phyloP scores from a whole-genome alignment of 2,329 filamentous ascomycete genomes.

The Hypoxylon sp. region DNA sequence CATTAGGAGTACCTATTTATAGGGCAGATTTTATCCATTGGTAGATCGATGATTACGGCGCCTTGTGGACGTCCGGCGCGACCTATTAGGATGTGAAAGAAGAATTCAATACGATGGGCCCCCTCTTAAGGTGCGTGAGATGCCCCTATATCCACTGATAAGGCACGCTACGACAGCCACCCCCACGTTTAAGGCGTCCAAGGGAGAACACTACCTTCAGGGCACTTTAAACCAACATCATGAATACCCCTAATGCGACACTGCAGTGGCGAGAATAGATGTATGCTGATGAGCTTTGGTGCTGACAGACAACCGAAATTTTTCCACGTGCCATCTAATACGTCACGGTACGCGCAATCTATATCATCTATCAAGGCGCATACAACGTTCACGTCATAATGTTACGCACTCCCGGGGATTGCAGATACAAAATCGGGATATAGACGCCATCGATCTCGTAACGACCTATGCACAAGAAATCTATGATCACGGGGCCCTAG shows the following conservation, averaged over 20 bases:
- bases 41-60: too few relatives aligned
- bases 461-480: too few relatives aligned
- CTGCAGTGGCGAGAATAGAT: not conserved
- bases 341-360: conserved; percentile 45
- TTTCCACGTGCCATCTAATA: too few relatives aligned
- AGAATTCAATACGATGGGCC: too few relatives aligned
- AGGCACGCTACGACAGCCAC: not conserved
- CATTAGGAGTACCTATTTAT: too few relatives aligned
- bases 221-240: not conserved
- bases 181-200: conserved; percentile 2
- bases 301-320: conserved; percentile 35
- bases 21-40: too few relatives aligned
- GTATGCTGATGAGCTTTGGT: conserved; percentile 19
- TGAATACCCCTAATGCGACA: conserved; percentile 1
- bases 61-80: too few relatives aligned
- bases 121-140: too few relatives aligned
- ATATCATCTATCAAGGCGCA: conserved; percentile 44
- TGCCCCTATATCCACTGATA: not conserved
- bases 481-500: too few relatives aligned
- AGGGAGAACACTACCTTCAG: conserved; percentile 3
- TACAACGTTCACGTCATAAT: conserved; percentile 41
- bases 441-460: not conserved
- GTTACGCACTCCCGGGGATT: not conserved
- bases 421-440: too few relatives aligned
- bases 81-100: too few relatives aligned